Base-by-base conservation (phyloP, 768 basidiomycete species). In the Hysterangium stoloniferum region DNA sequence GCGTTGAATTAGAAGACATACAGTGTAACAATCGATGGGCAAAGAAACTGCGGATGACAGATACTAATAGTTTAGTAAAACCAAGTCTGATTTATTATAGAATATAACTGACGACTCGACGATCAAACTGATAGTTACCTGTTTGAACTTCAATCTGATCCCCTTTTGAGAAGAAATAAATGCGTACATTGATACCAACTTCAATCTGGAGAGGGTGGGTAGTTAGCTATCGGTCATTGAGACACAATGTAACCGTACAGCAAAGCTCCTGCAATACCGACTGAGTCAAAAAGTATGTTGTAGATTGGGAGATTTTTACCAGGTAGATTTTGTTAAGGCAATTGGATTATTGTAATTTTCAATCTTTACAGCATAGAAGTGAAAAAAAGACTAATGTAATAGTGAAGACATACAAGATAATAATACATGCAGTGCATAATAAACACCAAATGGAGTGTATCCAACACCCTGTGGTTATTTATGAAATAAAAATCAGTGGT, bases 51-150 rank as follows among this genome's bases (percentile, higher is more conserved):
- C 6, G 8, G 9, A n/a, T 41, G 31, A 24, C 27, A 20, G 36
- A 32, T 29, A 20, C 22, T 54, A n/a, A 31, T 53, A 33, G 24
- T 15, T 13, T 25, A 46, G 27, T 25, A 24, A 50, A 22, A 6
- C 31, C 9, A 3, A 33, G 36, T 11, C 25, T 45, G 35, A 17
- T 27, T 20, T 8, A 12, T 20, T 9, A 32, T 36, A 24, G n/a
- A 35, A 8, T n/a, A 36, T 35, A 41, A 48, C 61, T 29, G 53
- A 75, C 74, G 68, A 69, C 61, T 77, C 69, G 3, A 75, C 75
- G 11, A 76, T 72, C 25, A 76, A 54, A 20, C 73, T 74, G 52
- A 76, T 74, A 19, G 76, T 58, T 17, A 74, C 75, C 72, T 74
- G 52, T 4, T 43, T 27, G 4, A 29, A 4, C n/a, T 11, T 41